These are phyloP conservation scores for Lolium multiflorum DNA, from an alignment of 176 grass and related monocot species.

Conservation along the genomic window DNA sequence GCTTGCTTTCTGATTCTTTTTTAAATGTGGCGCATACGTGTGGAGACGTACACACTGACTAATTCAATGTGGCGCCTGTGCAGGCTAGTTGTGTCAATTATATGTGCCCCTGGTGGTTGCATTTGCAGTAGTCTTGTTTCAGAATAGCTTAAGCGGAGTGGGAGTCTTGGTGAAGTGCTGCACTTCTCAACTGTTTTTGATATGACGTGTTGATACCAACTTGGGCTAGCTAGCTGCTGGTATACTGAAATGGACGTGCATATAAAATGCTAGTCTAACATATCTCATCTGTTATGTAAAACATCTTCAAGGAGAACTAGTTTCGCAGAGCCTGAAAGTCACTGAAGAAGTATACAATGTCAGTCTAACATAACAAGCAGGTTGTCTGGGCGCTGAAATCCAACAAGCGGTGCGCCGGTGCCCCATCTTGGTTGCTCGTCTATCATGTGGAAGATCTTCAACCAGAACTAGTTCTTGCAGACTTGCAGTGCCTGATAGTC, in stretches of 20 bases:
- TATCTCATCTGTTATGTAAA: not conserved
- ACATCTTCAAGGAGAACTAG: not conserved
- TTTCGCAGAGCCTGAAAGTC: not conserved
- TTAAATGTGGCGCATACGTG: not conserved
- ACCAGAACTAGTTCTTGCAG: too few relatives aligned
- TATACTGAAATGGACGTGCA: not conserved
- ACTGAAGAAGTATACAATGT: not conserved
- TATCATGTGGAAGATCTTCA: too few relatives aligned
- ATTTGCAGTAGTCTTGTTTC: not conserved
- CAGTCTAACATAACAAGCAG: not conserved
- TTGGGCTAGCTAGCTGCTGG: not conserved
- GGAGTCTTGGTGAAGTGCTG: not conserved
- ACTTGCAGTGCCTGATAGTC: too few relatives aligned
- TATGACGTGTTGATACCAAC: not conserved
- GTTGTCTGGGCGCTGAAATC: too few relatives aligned
- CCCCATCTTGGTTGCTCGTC: too few relatives aligned
- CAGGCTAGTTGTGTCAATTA: not conserved
- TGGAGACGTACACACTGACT: constrained; percentile 14
- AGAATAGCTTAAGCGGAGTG: not conserved
- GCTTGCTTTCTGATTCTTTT: constrained; percentile 2
- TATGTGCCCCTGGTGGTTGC: not conserved
- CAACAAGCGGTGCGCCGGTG: too few relatives aligned
- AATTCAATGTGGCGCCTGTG: not conserved
- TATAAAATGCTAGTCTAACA: not conserved
- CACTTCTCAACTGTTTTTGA: not conserved